Conservation (phyloP, 192 early-diverging fungal genomes). For the Kappamyces sp. region DNA sequence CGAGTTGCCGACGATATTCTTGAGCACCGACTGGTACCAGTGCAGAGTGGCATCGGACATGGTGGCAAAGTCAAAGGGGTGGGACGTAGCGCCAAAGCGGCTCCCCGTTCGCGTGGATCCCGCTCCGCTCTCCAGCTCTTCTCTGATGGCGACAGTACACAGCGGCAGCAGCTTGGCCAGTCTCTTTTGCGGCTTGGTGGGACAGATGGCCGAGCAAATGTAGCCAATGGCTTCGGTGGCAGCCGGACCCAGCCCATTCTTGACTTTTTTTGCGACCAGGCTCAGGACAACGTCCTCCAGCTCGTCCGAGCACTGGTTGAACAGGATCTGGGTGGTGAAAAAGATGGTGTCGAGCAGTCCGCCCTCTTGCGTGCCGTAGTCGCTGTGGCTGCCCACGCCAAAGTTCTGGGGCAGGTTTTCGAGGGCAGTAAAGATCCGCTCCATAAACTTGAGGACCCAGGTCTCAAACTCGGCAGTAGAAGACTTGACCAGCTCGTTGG, state of each 20-base stretch:
- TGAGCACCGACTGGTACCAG: conserved; percentile 68
- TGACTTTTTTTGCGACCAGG: conserved; percentile 55
- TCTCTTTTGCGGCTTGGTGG: conserved; percentile 36
- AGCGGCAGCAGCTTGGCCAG: conserved; percentile 55
- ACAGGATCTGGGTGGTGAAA: conserved; percentile 62
- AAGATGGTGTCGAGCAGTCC: conserved; percentile 8
- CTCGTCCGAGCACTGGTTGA: conserved; percentile 58
- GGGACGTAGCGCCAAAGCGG: conserved; percentile 27
- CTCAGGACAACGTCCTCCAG: conserved; percentile 58
- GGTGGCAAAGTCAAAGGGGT: conserved; percentile 45
- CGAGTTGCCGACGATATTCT: conserved; percentile 38
- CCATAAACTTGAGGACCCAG: conserved; percentile 78
- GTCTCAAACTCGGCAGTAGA: conserved; percentile 80
- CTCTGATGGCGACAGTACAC: conserved; percentile 46
- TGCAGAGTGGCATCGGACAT: conserved; percentile 64
- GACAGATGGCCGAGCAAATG: conserved; percentile 36
- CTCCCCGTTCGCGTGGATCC: conserved; percentile 38
- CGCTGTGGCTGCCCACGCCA: conserved; percentile 18
- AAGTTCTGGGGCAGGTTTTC: conserved; percentile 69
- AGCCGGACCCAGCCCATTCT: conserved; percentile 54
- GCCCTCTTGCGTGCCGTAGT: background rate
- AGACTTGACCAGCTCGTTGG: conserved; percentile 52
- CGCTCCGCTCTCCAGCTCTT: conserved; percentile 63
- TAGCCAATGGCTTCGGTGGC: conserved; percentile 62
- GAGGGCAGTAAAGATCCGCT: conserved; percentile 69